Evolutionary conservation across 306 rosid species (phyloP), one percentile per base, ranked within the genome.

Genomic region (Sicyos edulis): DNA sequence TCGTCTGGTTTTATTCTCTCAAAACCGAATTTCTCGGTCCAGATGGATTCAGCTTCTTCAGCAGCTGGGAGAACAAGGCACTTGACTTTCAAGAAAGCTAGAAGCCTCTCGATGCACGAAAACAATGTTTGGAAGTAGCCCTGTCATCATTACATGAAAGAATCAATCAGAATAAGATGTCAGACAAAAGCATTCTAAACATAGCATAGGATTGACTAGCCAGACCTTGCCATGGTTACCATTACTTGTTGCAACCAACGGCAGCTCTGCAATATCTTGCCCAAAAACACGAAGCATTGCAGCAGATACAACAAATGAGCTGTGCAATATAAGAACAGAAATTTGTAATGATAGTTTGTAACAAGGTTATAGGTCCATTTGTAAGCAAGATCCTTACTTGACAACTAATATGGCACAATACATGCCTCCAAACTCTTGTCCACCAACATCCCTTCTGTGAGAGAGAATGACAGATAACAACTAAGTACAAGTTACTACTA

Each of bases 261-360:
- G 99, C 11, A 93, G 89, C 75, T 93, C 99, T 19, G 99, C 99
- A 79, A 91, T 74, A 74, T 88, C 96, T 67, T 72, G 80, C 60
- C 95, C 96, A 74, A 88, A 91, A 76, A 91, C 87, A 54, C 97
- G 87, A 79, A 93, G 78, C 81, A 93, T 79, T 78, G 85, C 97
- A 70, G 96, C 99, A 8, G 96, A 88, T 81, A 91, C 99, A 71
- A 93, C 97, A 61, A 84, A 82, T 73, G 99, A 93, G 86, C 99
- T 93, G 81, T 91, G 80, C 84, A 85, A 82, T 79, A 80, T 57
- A 54, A 62, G 71, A 74, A 61, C 16, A 79, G 80, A 69, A 68
- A 53, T 72, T 79, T 57, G 85, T 62, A 56, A 63, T 66, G 26
- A 40, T 71, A 55, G 20, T 52, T 52, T 19, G 5, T 32, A 52